These are phyloP conservation scores for Pichia eremophila DNA, from an alignment of 805 yeast species.

Conservation along the genomic window DNA sequence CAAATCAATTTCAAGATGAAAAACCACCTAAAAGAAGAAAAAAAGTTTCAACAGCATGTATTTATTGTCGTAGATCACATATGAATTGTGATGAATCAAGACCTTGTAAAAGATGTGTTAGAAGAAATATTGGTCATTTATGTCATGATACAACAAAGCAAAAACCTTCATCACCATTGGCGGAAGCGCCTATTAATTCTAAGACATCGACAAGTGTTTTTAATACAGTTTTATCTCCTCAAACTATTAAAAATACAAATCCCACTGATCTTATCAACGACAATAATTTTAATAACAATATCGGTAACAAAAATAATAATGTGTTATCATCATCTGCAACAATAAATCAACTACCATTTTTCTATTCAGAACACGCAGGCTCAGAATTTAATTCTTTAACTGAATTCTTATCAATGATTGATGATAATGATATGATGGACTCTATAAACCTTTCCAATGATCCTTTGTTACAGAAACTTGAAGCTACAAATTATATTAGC, in stretches of 20 bases:
- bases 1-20: background rate
- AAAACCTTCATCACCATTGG: conserved; percentile 3
- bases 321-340: conserved; percentile 13
- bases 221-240: background rate
- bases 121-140: conserved; percentile 78
- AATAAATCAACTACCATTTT: conserved; percentile 62
- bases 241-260: background rate
- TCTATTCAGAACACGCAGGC: conserved; percentile 86
- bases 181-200: background rate
- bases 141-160: conserved; percentile 63
- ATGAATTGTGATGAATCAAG: conserved; percentile 82
- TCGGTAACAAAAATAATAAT: background rate
- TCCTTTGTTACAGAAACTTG: conserved; percentile 28
- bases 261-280: background rate
- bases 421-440: conserved; percentile 65
- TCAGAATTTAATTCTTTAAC: conserved; percentile 85
- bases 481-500: conserved; percentile 14
- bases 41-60: conserved; percentile 66
- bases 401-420: conserved; percentile 83
- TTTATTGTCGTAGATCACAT: conserved; percentile 86
- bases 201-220: background rate
- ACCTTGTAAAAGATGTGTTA: conserved; percentile 75
- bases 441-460: conserved; percentile 28
- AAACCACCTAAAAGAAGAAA: conserved; percentile 24
- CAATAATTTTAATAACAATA: background rate